phyloP scores from a whole-genome alignment of 495 filamentous ascomycete genomes.

The Pseudomonodictys pantanalensis region DNA sequence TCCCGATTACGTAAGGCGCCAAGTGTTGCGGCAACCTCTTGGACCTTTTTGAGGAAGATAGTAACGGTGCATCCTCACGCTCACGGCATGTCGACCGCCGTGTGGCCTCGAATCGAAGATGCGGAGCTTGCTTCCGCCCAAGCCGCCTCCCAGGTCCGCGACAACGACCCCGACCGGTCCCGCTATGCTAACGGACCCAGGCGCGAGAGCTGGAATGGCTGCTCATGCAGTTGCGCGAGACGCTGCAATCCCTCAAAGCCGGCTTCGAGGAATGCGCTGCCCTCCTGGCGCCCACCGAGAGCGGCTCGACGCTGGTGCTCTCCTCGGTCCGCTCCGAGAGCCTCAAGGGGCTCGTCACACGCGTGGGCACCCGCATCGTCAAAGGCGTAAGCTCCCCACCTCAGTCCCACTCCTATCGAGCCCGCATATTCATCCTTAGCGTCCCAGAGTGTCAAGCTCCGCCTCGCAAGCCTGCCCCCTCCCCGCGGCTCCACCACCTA shows the following conservation, averaged over 20 bases:
- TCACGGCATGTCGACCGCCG: slow-evolving; percentile 29
- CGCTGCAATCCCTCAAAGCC: slow-evolving; percentile 70
- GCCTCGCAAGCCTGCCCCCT: slow-evolving; percentile 49
- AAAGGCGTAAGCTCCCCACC: slow-evolving; percentile 38
- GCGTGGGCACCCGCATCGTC: slow-evolving; percentile 47
- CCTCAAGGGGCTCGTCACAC: slow-evolving; percentile 87
- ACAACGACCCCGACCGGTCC: neutral
- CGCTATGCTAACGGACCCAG: slow-evolving; percentile 39
- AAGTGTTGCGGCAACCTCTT: too few species aligned
- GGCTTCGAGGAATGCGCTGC: slow-evolving; percentile 86
- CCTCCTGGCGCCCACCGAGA: slow-evolving; percentile 76
- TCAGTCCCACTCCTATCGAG: neutral
- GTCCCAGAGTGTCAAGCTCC: slow-evolving; percentile 36
- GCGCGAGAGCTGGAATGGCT: slow-evolving; percentile 85
- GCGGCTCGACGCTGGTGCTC: slow-evolving; percentile 80
- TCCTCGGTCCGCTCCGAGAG: slow-evolving; percentile 83
- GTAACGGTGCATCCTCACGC: neutral
- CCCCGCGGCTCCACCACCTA: slow-evolving; percentile 50
- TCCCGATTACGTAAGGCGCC: too few species aligned
- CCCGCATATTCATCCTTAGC: neutral
- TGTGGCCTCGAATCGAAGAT: slow-evolving; percentile 32
- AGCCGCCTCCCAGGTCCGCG: slow-evolving; percentile 22
- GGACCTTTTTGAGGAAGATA: too few species aligned
- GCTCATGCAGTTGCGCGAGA: slow-evolving; percentile 70
- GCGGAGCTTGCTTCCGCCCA: slow-evolving; percentile 19